Base-by-base conservation (phyloP, 1,284 basidiomycete species). In the Pulveroboletus sp. region DNA sequence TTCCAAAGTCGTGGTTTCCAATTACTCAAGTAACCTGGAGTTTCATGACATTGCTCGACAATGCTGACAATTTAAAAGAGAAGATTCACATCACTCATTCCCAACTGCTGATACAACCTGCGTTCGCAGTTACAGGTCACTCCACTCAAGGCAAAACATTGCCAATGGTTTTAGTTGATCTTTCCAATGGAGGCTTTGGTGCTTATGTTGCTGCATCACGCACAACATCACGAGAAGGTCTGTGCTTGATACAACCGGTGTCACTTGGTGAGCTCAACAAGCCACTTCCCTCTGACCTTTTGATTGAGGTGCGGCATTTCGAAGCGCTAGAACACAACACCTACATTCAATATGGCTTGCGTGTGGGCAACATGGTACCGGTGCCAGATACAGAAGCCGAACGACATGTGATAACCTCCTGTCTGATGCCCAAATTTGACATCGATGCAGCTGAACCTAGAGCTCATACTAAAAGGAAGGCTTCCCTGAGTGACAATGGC, bases 81-180 rank as follows among this genome's bases (percentile, higher is more conserved):
- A 50, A 50, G 2, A 7, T 50, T 4, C 4, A 11, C 4, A 2
- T 50, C 2, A 33, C 19, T 43, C 10, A 21, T 10, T 15, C 7
- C 6, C 41, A 51, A 17, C 41, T 51, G 3, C 33, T 41, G 0
- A 51, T 51, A 9, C 17, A 51, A 9, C 29, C 35, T 4, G 42
- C 50, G 0, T 52, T 52, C 16, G 50, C 50, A 1, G 35, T 52
- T 1, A 52, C 42, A 2, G 42, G 50, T 3, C 50, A 52, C 17
- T 52, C 50, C 2, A n/a, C 43, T 4, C 50, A 52, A 39, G 50
- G 50, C 8, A 52, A 52, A 13, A 52, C 43, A 4, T 17, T 52
- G 10, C 35, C 35, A 4, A 48, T 39, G 8, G 43, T 52, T 1
- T 9, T 48, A 1, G 50, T 47, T 1, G 13, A 52, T 9, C 24